These are phyloP conservation scores for Schizothecium vesticola DNA, from an alignment of 495 filamentous ascomycete genomes.

Conservation along the genomic window DNA sequence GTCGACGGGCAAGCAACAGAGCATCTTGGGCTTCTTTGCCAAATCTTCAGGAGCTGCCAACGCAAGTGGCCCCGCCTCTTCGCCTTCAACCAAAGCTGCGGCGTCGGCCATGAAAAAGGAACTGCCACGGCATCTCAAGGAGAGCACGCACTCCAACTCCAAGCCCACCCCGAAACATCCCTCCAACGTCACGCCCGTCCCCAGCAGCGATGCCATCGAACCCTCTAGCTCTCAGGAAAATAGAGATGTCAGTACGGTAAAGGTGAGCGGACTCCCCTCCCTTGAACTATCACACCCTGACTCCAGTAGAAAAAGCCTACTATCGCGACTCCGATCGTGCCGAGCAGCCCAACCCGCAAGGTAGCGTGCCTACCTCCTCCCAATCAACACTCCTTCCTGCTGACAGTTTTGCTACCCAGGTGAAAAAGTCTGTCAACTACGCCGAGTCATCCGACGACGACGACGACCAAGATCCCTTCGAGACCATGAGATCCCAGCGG, in stretches of 20 bases:
- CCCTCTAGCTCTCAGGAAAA: slow-evolving; percentile 56
- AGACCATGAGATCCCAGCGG: slow-evolving; percentile 33
- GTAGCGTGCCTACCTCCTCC: slow-evolving; percentile 25
- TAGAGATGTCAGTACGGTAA: slow-evolving; percentile 32
- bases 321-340: slow-evolving; percentile 16
- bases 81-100: slow-evolving; percentile 17
- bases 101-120: slow-evolving; percentile 19
- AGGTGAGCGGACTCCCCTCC: slow-evolving; percentile 42
- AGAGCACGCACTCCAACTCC: slow-evolving; percentile 43
- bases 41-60: slow-evolving; percentile 49
- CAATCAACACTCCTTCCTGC: background rate
- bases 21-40: slow-evolving; percentile 82
- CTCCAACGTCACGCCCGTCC: slow-evolving; percentile 61
- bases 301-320: slow-evolving; percentile 29
- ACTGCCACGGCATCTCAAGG: slow-evolving; percentile 36
- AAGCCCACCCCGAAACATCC: slow-evolving; percentile 33
- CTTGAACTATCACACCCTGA: slow-evolving; percentile 32
- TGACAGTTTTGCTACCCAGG: slow-evolving; percentile 32
- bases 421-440: slow-evolving; percentile 55
- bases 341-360: slow-evolving; percentile 59
- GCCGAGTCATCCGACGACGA: slow-evolving; percentile 61
- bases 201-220: slow-evolving; percentile 67
- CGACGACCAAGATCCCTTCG: slow-evolving; percentile 54
- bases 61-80: slow-evolving; percentile 28
- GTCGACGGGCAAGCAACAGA: slow-evolving; percentile 61